Percentiles rank a stretch among this genome's conserved stretches.
These are phyloP conservation scores for Chamaenerion angustifolium DNA, from an alignment of 345 rosid species.

Conservation along the genomic window DNA sequence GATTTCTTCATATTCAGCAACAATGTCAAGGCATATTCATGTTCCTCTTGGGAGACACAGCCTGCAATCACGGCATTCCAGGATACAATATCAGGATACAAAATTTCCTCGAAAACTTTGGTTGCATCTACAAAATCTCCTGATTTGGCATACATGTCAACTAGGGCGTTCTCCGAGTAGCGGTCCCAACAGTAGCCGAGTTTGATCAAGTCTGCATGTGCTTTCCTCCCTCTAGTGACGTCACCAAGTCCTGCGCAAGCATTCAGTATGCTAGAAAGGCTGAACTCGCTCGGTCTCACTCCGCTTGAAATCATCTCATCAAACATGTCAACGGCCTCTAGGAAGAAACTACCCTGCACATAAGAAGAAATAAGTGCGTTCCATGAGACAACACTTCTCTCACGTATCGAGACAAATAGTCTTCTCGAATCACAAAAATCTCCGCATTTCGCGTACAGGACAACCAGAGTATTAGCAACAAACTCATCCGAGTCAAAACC, in stretches of 20 bases:
- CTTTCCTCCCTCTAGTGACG: slow-evolving; percentile 25
- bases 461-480: slow-evolving; percentile 43
- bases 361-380: slow-evolving; percentile 45
- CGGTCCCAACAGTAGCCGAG: slow-evolving; percentile 34
- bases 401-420: slow-evolving; percentile 30
- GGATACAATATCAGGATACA: slow-evolving; percentile 40
- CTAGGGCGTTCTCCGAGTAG: slow-evolving; percentile 45
- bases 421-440: slow-evolving; percentile 31
- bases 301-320: slow-evolving; percentile 35
- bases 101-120: slow-evolving; percentile 27
- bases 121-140: slow-evolving; percentile 30
- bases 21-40: slow-evolving; percentile 24
- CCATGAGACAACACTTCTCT: slow-evolving; percentile 45
- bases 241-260: slow-evolving; percentile 41
- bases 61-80: slow-evolving; percentile 62
- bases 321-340: slow-evolving; percentile 34
- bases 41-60: slow-evolving; percentile 31
- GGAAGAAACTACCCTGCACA: slow-evolving; percentile 24
- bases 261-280: slow-evolving; percentile 40
- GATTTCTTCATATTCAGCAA: slow-evolving; percentile 25
- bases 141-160: slow-evolving; percentile 58
- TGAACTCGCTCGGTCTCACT: slow-evolving; percentile 43
- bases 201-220: slow-evolving; percentile 36
- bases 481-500: slow-evolving; percentile 47
- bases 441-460: slow-evolving; percentile 46